Conservation (phyloP, 2,329 filamentous ascomycete species). For the Chrysosporium keratinophilum region DNA sequence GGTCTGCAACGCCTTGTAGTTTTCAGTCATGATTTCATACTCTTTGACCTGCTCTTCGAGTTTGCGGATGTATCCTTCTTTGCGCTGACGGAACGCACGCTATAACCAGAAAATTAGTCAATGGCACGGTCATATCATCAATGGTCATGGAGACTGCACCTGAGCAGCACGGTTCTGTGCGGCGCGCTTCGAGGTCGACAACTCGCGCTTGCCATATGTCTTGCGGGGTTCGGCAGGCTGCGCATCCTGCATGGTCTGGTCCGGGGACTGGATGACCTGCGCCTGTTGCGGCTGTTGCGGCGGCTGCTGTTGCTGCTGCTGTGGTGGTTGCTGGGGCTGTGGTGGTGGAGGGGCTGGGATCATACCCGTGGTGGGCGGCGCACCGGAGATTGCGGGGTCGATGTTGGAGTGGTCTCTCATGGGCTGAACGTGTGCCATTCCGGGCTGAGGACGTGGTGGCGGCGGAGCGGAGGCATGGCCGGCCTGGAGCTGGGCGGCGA, state of each 20-base stretch:
- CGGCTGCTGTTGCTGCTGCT: conserved; percentile 18
- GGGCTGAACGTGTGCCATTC: conserved; percentile 27
- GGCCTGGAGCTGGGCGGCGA: conserved; percentile 39
- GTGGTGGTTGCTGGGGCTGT: conserved; percentile 18
- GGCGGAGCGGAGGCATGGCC: conserved; percentile 34
- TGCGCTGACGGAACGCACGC: conserved; percentile 94
- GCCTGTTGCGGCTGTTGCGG: conserved; percentile 12
- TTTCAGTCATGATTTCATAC: conserved; percentile 61
- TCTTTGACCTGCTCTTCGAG: conserved; percentile 88
- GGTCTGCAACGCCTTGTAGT: conserved; percentile 67
- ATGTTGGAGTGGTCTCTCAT: conserved; percentile 43
- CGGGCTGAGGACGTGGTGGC: conserved; percentile 32
- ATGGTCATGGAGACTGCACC: conserved; percentile 44
- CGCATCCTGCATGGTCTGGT: conserved; percentile 26
- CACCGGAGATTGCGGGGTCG: conserved; percentile 48
- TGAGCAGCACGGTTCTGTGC: conserved; percentile 95
- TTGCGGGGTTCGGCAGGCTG: conserved; percentile 52
- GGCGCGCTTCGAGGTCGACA: conserved; percentile 91
- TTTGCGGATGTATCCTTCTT: conserved; percentile 97
- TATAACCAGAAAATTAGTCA: conserved; percentile 31
- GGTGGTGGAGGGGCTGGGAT: conserved; percentile 17
- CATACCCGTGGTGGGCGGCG: conserved; percentile 12
- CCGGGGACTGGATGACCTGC: conserved; percentile 1
- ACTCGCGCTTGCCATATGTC: conserved; percentile 65
- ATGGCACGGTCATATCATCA: not conserved